These are phyloP conservation scores for Populus tremula DNA, from an alignment of 345 rosid species.

Conservation along the genomic window DNA sequence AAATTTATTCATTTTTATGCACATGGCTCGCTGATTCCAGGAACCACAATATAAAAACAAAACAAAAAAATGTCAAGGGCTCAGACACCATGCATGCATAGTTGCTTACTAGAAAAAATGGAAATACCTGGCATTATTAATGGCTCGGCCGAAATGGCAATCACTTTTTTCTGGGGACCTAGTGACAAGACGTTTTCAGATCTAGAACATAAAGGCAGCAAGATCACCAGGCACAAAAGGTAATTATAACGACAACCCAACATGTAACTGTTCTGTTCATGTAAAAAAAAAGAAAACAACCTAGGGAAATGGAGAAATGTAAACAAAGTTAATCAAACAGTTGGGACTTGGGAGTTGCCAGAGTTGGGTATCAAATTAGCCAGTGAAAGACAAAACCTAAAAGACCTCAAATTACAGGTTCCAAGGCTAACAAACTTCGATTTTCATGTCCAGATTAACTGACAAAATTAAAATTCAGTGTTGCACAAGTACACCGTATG, in stretches of 20 bases:
- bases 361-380: neutral
- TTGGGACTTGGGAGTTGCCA: neutral
- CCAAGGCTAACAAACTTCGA: neutral
- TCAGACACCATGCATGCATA: neutral
- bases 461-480: neutral
- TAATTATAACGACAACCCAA: neutral
- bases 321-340: neutral
- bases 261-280: neutral
- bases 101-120: too few species aligned
- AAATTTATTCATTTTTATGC: slow-evolving; percentile 6
- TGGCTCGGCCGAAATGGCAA: neutral
- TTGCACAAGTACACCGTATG: neutral
- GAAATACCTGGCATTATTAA: too few species aligned
- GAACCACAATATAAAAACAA: neutral
- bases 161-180: too few species aligned
- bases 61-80: neutral
- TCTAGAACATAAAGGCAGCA: neutral
- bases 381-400: neutral
- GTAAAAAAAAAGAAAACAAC: neutral
- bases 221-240: neutral
- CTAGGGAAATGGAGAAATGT: neutral
- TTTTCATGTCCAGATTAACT: neutral
- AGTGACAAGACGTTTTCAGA: neutral
- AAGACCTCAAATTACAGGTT: neutral
- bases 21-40: slow-evolving; percentile 16